Evolutionary conservation across 2,329 filamentous ascomycete genomes (phyloP).

Genomic region (Hymenoscyphus linearis): DNA sequence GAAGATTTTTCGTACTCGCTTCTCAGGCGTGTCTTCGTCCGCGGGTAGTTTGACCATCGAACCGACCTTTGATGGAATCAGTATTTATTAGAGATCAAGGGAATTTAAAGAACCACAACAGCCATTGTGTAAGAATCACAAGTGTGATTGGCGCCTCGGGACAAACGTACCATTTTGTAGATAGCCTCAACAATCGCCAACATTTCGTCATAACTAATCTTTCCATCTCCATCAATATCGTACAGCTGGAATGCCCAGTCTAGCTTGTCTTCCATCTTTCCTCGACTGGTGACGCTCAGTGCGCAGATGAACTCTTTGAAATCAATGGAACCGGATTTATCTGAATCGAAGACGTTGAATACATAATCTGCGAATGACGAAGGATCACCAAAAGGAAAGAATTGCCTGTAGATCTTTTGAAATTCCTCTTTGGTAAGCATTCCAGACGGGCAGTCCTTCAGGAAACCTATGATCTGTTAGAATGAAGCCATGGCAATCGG

Average conservation of each 20-base stretch:
- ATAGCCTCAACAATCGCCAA: constrained; percentile 97
- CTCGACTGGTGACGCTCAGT: constrained; percentile 89
- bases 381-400: constrained; percentile 97
- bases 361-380: constrained; percentile 98
- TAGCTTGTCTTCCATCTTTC: constrained; percentile 98
- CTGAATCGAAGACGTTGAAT: constrained; percentile 97
- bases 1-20: constrained; percentile 97
- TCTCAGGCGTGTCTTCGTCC: constrained; percentile 98
- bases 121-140: neutral
- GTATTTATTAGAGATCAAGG: neutral
- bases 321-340: constrained; percentile 95
- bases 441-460: constrained; percentile 96
- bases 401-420: constrained; percentile 99
- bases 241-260: constrained; percentile 99
- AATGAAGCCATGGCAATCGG: neutral
- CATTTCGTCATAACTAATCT: constrained; percentile 99
- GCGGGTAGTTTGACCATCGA: constrained; percentile 99
- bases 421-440: constrained; percentile 98
- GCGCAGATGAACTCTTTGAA: constrained; percentile 99
- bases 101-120: neutral
- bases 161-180: constrained; percentile 87
- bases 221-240: constrained; percentile 97
- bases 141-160: neutral
- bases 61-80: constrained; percentile 62
- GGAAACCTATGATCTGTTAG: constrained; percentile 61